Evolutionary conservation across 495 filamentous ascomycete genomes (phyloP).

Genomic region (Parachaetomium inaequale): DNA sequence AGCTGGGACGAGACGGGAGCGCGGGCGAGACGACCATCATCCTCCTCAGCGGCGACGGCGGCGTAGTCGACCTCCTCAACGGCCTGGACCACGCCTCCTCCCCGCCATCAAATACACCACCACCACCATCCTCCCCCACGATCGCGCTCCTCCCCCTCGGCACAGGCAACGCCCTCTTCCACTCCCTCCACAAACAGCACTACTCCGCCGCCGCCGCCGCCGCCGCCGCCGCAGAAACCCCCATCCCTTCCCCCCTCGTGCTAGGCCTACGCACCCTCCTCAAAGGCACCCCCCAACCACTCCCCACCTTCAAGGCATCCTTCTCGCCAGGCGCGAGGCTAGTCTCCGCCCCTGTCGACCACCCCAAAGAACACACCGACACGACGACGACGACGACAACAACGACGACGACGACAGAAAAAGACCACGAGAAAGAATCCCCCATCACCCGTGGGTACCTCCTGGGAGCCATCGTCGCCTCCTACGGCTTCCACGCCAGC

Average conservation of each 20-base stretch:
- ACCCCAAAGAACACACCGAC: neutral
- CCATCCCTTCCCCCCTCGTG: slow-evolving; percentile 36
- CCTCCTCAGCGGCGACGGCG: slow-evolving; percentile 83
- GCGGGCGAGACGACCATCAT: slow-evolving; percentile 51
- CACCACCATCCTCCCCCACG: slow-evolving; percentile 41
- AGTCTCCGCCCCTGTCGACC: slow-evolving; percentile 39
- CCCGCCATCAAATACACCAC: neutral
- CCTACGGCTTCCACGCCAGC: slow-evolving; percentile 82
- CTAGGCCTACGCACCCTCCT: slow-evolving; percentile 58
- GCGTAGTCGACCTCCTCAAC: slow-evolving; percentile 74
- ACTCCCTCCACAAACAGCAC: slow-evolving; percentile 53
- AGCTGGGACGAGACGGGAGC: slow-evolving; percentile 38
- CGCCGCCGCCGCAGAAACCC: neutral
- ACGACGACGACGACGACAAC: slow-evolving; percentile 17
- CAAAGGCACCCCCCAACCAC: slow-evolving; percentile 40
- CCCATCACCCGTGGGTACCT: slow-evolving; percentile 33
- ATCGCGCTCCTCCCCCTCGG: slow-evolving; percentile 72
- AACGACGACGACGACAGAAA: slow-evolving; percentile 8
- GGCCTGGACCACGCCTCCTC: slow-evolving; percentile 23
- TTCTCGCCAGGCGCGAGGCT: slow-evolving; percentile 67
- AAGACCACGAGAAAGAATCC: neutral
- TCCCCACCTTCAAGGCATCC: slow-evolving; percentile 55
- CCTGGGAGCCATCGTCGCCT: slow-evolving; percentile 77
- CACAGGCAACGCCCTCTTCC: slow-evolving; percentile 85
- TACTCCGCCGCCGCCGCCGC: slow-evolving; percentile 10